Evolutionary conservation across 257 asterid genomes (phyloP), one percentile per base, ranked within the genome.

Genomic region (Paraleonurus japonicus): DNA sequence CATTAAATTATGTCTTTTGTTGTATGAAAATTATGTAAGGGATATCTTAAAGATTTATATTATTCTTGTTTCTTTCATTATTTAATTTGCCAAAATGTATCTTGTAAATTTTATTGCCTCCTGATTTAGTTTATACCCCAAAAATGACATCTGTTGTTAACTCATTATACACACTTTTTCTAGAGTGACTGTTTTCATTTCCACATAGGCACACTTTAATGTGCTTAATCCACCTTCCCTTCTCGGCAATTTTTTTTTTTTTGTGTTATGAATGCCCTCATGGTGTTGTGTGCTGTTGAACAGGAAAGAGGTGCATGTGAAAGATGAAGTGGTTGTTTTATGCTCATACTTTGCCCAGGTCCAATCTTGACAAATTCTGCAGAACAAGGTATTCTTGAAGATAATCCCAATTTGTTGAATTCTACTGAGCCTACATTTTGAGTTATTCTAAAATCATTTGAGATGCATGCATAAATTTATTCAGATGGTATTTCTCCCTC

Each of bases 261-360:
- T 32, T 43, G 23, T 60, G 59, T 15, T 73, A 19, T 30, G 32
- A 63, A 17, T 58, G 67, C 60, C 62, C 69, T 69, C 53, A 23
- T 62, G 70, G 3, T 22, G 33, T 32, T 39, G 17, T 54, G 30
- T 74, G 45, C 53, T 73, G 48, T 74, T 78, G 55, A 79, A 78
- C 95, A 92, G 98, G 98, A 88, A 88, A 81, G 92, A 87, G 79
- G 93, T 88, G 72, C 79, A 32, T 45, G 81, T 77, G 65, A 79
- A 78, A 70, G 88, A 83, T 22, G 84, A 73, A 48, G 68, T 66
- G 30, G 62, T 88, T 71, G 39, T 85, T 68, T 76, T 92, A 65
- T 86, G 93, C 54, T 78, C 90, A 24, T 85, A 87, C 81, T 92
- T 87, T 76, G 78, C 82, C 54, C 84, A 71, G 79, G 75, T 80